Base-by-base conservation (phyloP, 2,329 filamentous ascomycete species). In the Verticillium isaacii region DNA sequence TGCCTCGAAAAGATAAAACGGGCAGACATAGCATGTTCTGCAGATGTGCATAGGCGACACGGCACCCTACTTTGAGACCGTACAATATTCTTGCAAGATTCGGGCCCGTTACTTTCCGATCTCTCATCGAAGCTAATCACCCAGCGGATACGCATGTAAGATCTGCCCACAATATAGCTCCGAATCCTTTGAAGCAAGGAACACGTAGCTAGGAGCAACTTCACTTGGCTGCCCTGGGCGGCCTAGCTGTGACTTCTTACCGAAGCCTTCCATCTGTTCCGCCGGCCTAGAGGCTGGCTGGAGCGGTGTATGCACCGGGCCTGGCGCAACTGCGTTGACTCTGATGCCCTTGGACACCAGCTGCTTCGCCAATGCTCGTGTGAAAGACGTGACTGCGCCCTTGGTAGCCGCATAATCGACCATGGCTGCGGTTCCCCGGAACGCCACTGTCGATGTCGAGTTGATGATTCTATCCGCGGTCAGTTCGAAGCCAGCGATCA, bases 341-440 rank as follows among this genome's bases (percentile, higher is more conserved):
- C 83, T 75, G 60, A 88, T 87, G 2, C 84, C 85, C 66, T 82
- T 83, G 1, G 79, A 74, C n/a, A 80, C 74, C 4, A 86, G 72
- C 61, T 86, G 80, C 63, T 81, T 76, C 0, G 82, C 77, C 41
- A 87, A 71, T 5, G 82, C 75, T 14, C 79, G 74, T 0, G 84
- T 86, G 65, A 87, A 86, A 0, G 80, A 79, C 2, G 80, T 77
- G 61, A 87, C 85, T 29, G 84, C 83, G 7, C 82, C 84, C 67
- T 88, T 87, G 6, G 83, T 86, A 32, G 82, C 73, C 2, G 80
- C 75, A 66, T 86, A 87, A 68, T 87, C 85, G 2, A 86, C 70
- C 74, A 85, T 79, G 19, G 69, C 63, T 0, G 71, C 64, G 2
- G 80, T 82, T 1, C 84, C 83, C 61, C 82, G 76, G 71, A 85